These are phyloP conservation scores for Trichocladium uniseriatum DNA, from an alignment of 495 filamentous ascomycete genomes.

Conservation along the genomic window DNA sequence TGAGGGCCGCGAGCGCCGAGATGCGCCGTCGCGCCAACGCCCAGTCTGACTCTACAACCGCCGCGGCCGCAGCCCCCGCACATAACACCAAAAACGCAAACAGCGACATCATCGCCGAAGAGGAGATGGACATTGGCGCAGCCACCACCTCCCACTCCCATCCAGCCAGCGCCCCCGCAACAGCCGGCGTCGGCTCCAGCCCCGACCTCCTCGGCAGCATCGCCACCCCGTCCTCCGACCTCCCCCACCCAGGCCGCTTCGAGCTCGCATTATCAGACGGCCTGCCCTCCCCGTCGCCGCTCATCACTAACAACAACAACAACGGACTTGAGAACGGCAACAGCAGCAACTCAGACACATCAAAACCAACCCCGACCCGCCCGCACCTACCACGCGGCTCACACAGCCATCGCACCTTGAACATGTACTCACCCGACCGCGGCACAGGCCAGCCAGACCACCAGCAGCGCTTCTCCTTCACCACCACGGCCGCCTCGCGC, in stretches of 20 bases:
- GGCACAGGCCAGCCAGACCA: constrained; percentile 8
- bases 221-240: constrained; percentile 46
- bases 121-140: constrained; percentile 20
- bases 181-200: neutral
- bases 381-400: constrained; percentile 14
- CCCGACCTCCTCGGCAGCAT: constrained; percentile 69
- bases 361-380: neutral
- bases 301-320: neutral
- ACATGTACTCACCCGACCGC: constrained; percentile 36
- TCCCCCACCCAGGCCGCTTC: constrained; percentile 78
- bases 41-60: constrained; percentile 31
- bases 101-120: constrained; percentile 20
- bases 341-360: neutral
- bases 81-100: neutral
- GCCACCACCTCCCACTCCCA: constrained; percentile 10
- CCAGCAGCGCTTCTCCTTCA: constrained; percentile 34
- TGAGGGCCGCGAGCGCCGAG: constrained; percentile 72
- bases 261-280: constrained; percentile 47
- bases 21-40: constrained; percentile 49
- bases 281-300: neutral
- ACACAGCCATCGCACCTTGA: constrained; percentile 28
- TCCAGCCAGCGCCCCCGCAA: constrained; percentile 42
- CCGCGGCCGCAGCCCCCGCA: constrained; percentile 22
- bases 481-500: constrained; percentile 28
- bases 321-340: neutral